Percentiles rank a stretch among this genome's conserved stretches.
phyloP scores from a whole-genome alignment of 1,284 basidiomycete species.

The Gomphus bonarii region DNA sequence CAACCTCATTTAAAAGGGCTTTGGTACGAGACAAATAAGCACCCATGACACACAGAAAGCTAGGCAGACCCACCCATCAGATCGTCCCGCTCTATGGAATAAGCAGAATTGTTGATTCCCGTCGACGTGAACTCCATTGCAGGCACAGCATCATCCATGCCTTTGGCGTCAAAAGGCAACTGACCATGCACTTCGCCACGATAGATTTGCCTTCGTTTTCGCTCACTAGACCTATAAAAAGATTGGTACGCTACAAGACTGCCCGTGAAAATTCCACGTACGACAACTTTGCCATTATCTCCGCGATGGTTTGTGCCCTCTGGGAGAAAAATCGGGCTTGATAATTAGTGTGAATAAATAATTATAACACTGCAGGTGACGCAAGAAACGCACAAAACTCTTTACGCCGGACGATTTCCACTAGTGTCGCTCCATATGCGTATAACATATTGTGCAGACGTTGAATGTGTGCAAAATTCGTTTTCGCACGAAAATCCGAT shows the following conservation, averaged over 20 bases:
- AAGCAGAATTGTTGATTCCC: constrained; percentile 40
- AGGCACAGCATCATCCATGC: constrained; percentile 69
- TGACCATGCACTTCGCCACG: constrained; percentile 70
- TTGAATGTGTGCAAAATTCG: constrained; percentile 83
- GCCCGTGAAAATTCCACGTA: constrained; percentile 25
- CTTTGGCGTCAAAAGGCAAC: constrained; percentile 67
- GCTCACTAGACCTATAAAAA: constrained; percentile 49
- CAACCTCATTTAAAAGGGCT: constrained; percentile 55
- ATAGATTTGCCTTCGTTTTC: constrained; percentile 68
- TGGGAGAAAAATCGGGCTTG: constrained; percentile 70
- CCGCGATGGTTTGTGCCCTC: constrained; percentile 65
- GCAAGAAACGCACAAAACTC: constrained; percentile 58
- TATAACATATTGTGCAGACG: constrained; percentile 85
- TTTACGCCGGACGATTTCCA: constrained; percentile 84
- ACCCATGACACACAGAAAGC: neutral
- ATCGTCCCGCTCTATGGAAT: constrained; percentile 61
- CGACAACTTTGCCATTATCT: constrained; percentile 78
- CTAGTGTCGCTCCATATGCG: constrained; percentile 85
- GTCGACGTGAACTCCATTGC: constrained; percentile 67
- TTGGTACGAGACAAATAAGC: constrained; percentile 11
- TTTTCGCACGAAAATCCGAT: constrained; percentile 58
- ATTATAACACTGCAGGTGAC: neutral
- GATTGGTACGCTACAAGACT: neutral
- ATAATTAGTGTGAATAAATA: neutral
- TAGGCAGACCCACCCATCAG: constrained; percentile 47